A percentile compares a stretch with the other conserved stretches of the same genome.
Conservation (phyloP, 768 basidiomycete species). For the Phanerodontia chrysosporium region DNA sequence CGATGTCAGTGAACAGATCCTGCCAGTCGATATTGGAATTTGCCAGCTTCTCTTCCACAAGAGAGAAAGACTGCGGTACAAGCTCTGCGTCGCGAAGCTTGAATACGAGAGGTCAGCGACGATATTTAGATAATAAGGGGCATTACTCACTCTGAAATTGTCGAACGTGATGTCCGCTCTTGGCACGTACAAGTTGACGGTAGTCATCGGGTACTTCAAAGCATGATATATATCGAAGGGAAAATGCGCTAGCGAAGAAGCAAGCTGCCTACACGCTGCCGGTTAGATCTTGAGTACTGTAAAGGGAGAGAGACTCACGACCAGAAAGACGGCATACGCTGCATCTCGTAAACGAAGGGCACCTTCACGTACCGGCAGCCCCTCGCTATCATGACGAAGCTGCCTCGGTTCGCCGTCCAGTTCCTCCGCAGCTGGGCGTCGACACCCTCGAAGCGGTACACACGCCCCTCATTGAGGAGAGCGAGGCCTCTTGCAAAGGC, state of each 20-base stretch:
- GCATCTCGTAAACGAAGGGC: slow-evolving; percentile 21
- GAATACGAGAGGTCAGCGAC: neutral
- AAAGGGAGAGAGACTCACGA: slow-evolving; percentile 10
- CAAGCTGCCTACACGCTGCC: slow-evolving; percentile 14
- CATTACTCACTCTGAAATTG: slow-evolving; percentile 30
- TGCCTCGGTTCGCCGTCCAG: slow-evolving; percentile 34
- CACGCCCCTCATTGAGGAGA: slow-evolving; percentile 32
- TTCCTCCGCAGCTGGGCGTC: slow-evolving; percentile 36
- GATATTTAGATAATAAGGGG: neutral
- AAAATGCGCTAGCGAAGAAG: slow-evolving; percentile 23
- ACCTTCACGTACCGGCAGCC: slow-evolving; percentile 34
- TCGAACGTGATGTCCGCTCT: slow-evolving; percentile 38
- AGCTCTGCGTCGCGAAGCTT: slow-evolving; percentile 41
- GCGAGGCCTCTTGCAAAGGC: slow-evolving; percentile 31
- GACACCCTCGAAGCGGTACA: slow-evolving; percentile 37
- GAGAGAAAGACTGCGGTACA: slow-evolving; percentile 25
- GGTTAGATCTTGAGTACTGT: neutral
- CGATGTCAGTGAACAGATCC: slow-evolving; percentile 19
- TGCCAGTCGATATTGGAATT: slow-evolving; percentile 17
- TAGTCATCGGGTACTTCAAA: slow-evolving; percentile 28
- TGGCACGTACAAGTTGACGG: slow-evolving; percentile 32
- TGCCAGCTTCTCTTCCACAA: slow-evolving; percentile 16
- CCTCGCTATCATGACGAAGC: slow-evolving; percentile 36
- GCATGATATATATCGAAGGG: slow-evolving; percentile 28
- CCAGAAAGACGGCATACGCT: slow-evolving; percentile 9